Percentiles rank a stretch among this genome's conserved stretches.
Conservation (phyloP, 2,329 filamentous ascomycete genomes). For the Clonostachys rhizophaga region DNA sequence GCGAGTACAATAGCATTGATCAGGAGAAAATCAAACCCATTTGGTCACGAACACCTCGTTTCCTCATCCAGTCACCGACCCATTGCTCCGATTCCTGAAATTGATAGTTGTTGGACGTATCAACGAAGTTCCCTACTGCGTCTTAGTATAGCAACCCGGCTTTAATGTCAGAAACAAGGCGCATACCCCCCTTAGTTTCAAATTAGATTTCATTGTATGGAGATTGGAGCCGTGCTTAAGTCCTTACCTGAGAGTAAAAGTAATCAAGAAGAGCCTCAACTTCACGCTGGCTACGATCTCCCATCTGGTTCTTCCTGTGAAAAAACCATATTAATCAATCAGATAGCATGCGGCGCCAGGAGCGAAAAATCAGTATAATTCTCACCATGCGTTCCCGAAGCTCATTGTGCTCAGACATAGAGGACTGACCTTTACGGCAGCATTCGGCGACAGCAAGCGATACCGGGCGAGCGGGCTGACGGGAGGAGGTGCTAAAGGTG, state of each 20-base stretch:
- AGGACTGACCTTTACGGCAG: conserved; percentile 63
- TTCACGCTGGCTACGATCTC: conserved; percentile 57
- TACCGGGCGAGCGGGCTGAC: conserved; percentile 60
- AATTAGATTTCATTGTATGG: too few species aligned
- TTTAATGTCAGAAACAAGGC: too few species aligned
- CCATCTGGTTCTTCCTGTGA: conserved; percentile 50
- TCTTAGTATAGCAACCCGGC: too few species aligned
- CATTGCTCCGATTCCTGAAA: conserved; percentile 56
- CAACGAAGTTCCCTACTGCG: conserved; percentile 63
- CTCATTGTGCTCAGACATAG: conserved; percentile 62
- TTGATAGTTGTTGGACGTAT: conserved; percentile 68
- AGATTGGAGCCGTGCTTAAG: conserved; percentile 4
- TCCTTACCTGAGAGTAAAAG: conserved; percentile 24
- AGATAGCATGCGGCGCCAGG: too few species aligned
- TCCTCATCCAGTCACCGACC: conserved; percentile 68
- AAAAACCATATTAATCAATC: background rate
- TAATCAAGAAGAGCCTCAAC: conserved; percentile 62
- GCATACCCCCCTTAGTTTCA: too few species aligned
- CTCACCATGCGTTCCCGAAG: conserved; percentile 52
- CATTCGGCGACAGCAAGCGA: conserved; percentile 61
- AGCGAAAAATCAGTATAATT: background rate
- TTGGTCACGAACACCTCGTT: conserved; percentile 58
- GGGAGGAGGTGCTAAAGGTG: conserved; percentile 12
- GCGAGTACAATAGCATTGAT: background rate
- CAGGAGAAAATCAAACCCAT: conserved; percentile 39